These are phyloP conservation scores for Cutaneotrichosporon spelunceum DNA, from an alignment of 1,284 basidiomycete species.

Conservation along the genomic window DNA sequence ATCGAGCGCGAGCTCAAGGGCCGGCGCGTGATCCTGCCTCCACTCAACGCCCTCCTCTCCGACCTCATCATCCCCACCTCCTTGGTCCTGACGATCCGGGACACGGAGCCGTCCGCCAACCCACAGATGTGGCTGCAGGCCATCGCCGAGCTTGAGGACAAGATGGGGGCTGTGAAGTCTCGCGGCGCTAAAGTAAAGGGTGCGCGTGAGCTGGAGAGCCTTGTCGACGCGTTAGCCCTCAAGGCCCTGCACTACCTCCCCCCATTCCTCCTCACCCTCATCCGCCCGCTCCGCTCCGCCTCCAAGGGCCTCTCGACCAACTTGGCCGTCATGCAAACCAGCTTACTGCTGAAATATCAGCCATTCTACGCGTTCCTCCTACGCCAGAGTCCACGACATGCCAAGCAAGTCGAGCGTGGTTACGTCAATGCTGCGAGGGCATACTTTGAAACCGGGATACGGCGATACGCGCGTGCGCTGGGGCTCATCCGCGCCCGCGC, in stretches of 20 bases:
- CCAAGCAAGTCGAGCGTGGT: conserved; percentile 82
- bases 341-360: conserved; percentile 78
- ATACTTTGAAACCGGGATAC: conserved; percentile 94
- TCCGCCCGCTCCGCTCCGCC: conserved; percentile 76
- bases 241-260: conserved; percentile 84
- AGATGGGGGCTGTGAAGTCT: conserved; percentile 64
- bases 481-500: conserved; percentile 66
- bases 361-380: conserved; percentile 82
- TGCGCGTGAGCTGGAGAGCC: conserved; percentile 72
- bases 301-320: conserved; percentile 69
- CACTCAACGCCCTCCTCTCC: conserved; percentile 72
- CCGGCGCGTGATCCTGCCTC: conserved; percentile 79
- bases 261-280: conserved; percentile 75
- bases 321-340: conserved; percentile 86
- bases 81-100: conserved; percentile 74
- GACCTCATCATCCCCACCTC: conserved; percentile 79
- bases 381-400: conserved; percentile 74
- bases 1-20: conserved; percentile 83
- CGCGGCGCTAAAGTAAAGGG: conserved; percentile 70
- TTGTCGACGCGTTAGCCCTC: conserved; percentile 79
- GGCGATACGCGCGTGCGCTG: conserved; percentile 80
- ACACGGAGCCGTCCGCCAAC: conserved; percentile 65
- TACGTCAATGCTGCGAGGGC: conserved; percentile 79
- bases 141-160: conserved; percentile 73
- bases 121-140: conserved; percentile 75